Base-by-base conservation (phyloP, 2,329 filamentous ascomycete species). In the Colletotrichum destructivum region DNA sequence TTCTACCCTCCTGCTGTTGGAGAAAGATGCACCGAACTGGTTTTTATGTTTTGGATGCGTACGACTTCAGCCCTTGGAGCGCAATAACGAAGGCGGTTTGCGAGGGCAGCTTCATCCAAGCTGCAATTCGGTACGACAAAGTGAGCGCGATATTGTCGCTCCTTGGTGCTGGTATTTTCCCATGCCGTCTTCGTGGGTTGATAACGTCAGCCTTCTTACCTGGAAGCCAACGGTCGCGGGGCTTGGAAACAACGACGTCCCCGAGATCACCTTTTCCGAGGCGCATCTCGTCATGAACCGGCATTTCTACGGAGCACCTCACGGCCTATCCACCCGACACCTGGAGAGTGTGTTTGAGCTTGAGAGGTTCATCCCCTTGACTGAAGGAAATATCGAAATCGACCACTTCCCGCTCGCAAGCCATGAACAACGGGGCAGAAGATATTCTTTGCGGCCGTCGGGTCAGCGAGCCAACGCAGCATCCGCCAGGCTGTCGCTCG, bases 271-370 rank as follows among this genome's bases (percentile, higher is more conserved):
- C 2, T 62, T 62, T 15, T 38, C 44, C 18, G 46, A 62, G n/a
- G 59, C 16, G 7, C 46, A 62, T 26, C 59, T 62, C 42, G 8
- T 62, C 15, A 62, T 62, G 59, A 62, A 62, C 46, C 59, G 59
- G 31, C 44, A 62, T 38, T 40, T 62, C 12, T 51, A 51, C 59
- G 59, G 59, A n/a, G 44, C 46, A 16, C 3, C 2, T 11, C n/a
- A 49, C 21, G 59, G 59, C 8, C 16, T 62, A 46, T n/a, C 26
- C 4, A 62, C 26, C 2, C 46, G 11, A 16, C 26, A 62, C 21
- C 59, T 51, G 31, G 59, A 62, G 16, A 62, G 26, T 21, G 16
- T 16, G 5, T 40, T 51, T n/a, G 42, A 49, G 42, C 35, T 49
- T 31, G 57, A 61, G 13, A 31, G 57, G 18, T 8, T 3, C 21